Base-by-base conservation (phyloP, 495 filamentous ascomycete genomes). In the Aspergillus sparsus region DNA sequence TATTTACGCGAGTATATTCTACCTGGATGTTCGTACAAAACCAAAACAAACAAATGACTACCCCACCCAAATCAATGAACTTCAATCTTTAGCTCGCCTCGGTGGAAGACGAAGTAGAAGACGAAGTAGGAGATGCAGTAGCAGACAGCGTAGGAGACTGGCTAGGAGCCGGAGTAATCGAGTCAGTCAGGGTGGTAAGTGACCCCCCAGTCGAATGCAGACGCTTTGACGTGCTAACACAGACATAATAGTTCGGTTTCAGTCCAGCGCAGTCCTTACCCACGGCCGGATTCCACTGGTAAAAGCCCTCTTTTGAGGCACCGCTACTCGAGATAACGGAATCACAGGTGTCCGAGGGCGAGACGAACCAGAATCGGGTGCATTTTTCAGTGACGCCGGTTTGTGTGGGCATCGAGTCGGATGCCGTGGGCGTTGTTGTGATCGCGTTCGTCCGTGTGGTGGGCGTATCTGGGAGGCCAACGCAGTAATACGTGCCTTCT, bases 1-100 rank as follows among this genome's bases (percentile, higher is more conserved):
- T n/a, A 41, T 41, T 41, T 41, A 41, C 37, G 37, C 37, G 37
- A 41, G 37, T 41, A 41, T 41, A 41, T 41, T 6, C 37, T 41
- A 41, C 37, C 37, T 41, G 37, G 37, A 41, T 41, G 37, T 41
- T 41, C 7, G 37, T 41, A 41, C 37, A 41, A 41, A 41, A 41
- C 37, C 37, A 41, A 41, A 41, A 5, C 37, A 9, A 41, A 41
- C 37, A 41, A 41, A 27, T 27, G 21, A 27, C 21, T 27, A 27
- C 21, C 21, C 21, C 21, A 27, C 21, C 21, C 21, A 27, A 27
- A 41, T 41, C 37, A 41, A 41, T 41, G 37, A 41, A 10, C 37
- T 41, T 41, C 37, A 5, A 9, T 41, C 37, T 8, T 8, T 41
- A 41, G 37, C 37, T 41, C 37, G 37, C 3, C 37, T 41, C 37